Conservation (phyloP, 257 asterid species). For the Thymus quinquecostatus region DNA sequence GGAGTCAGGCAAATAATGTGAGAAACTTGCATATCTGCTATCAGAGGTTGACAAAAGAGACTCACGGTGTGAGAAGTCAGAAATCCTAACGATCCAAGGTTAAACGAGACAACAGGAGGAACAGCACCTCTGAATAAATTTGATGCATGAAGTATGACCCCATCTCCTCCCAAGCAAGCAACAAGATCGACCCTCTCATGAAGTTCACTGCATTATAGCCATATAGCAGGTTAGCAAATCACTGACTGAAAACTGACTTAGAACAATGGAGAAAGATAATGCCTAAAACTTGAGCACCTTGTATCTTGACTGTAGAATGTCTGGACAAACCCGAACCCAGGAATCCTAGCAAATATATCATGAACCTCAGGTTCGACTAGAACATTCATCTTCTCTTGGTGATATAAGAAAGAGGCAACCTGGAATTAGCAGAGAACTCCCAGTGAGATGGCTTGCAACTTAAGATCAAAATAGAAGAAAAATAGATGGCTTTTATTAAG, state of each 20-base stretch:
- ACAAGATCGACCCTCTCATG: constrained; percentile 97
- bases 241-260: not conserved
- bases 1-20: constrained; percentile 24
- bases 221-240: constrained; percentile 34
- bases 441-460: constrained; percentile 29
- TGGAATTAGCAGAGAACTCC: constrained; percentile 43
- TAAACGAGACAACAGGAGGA: constrained; percentile 98
- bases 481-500: constrained; percentile 6
- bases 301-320: constrained; percentile 98
- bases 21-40: constrained; percentile 21
- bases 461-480: not conserved
- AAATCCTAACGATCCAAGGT: constrained; percentile 98
- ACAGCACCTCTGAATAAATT: constrained; percentile 94
- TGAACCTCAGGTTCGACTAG: constrained; percentile 99
- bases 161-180: constrained; percentile 99
- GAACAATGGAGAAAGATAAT: constrained; percentile 8
- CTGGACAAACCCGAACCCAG: constrained; percentile 97
- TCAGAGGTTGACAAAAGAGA: constrained; percentile 34
- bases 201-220: constrained; percentile 71
- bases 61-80: constrained; percentile 92
- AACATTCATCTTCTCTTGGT: constrained; percentile 92
- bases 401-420: constrained; percentile 89
- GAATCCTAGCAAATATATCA: constrained; percentile 88
- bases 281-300: constrained; percentile 58
- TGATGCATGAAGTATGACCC: constrained; percentile 98